Evolutionary conservation across 106 monocot genomes (phyloP), one percentile per base, ranked within the genome.

Genomic region (Allium sativum): DNA sequence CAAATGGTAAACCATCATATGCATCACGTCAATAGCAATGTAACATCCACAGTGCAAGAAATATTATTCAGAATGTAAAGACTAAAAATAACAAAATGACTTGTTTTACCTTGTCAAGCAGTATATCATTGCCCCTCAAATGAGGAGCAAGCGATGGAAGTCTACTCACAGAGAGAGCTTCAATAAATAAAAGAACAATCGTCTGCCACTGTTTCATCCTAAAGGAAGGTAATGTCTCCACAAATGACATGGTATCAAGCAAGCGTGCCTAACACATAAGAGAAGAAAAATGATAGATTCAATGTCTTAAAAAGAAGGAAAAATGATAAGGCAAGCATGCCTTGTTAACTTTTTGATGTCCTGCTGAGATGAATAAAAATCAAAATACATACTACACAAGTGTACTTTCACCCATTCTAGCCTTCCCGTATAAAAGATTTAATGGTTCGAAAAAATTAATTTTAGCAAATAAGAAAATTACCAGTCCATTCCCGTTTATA

Each of bases 181-280:
- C 91, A 42, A 96, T 59, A 67, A 91, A 80, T 65, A 96, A 69
- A 21, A 96, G 78, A 67, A 84, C 68, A 60, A 96, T 70, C 14
- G 85, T 73, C 61, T 70, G 75, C 96, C 96, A 96, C 65, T 96
- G 91, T 61, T 66, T 87, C 44, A 68, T 60, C 65, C 71, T 84
- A 56, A 96, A 74, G 9, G 96, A 70, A 64, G 96, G 90, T 57
- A 96, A 21, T 17, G 90, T 80, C 46, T 88, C 84, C 22, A 76
- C 51, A 72, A 96, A 91, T 41, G 96, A 81, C 96, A 96, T 96
- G 16, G 96, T 96, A 46, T 88, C 84, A 21, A 96, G 72, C 73
- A 96, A 61, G 19, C 8, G 67, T 5, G 68, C 90, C 96, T 96
- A 75, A 22, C 57, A 65, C 19, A 8, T 68, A 22, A 56, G 8